These are phyloP conservation scores for Alternaria atra DNA, from an alignment of 2,329 filamentous ascomycete genomes.

Conservation along the genomic window DNA sequence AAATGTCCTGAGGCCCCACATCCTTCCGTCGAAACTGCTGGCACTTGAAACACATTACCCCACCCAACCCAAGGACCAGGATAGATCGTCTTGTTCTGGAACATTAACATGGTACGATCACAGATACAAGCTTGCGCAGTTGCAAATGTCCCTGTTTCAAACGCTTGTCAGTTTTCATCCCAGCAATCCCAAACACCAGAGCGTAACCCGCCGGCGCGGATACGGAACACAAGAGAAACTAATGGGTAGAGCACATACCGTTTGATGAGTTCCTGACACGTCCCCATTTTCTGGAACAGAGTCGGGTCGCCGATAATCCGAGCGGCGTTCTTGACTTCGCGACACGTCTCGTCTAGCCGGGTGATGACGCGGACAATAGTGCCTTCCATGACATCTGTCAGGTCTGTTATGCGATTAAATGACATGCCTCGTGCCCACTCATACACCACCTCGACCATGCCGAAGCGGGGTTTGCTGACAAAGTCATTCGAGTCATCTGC, in stretches of 20 bases:
- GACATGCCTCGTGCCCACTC: constrained; percentile 98
- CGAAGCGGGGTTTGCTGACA: constrained; percentile 84
- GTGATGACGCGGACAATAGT: constrained; percentile 97
- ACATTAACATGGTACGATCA: constrained; percentile 23
- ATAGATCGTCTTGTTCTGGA: constrained; percentile 3
- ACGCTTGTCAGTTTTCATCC: constrained; percentile 8
- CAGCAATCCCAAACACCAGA: neutral
- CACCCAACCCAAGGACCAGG: neutral
- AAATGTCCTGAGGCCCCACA: neutral
- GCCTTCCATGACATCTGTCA: constrained; percentile 96
- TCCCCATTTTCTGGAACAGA: constrained; percentile 95
- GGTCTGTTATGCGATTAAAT: constrained; percentile 95
- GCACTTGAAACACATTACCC: neutral
- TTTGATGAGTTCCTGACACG: constrained; percentile 97
- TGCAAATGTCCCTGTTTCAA: constrained; percentile 51
- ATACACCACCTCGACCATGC: constrained; percentile 96
- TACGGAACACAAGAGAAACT: neutral
- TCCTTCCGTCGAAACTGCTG: neutral
- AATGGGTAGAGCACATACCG: constrained; percentile 70
- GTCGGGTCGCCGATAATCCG: constrained; percentile 93
- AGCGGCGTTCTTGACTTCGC: constrained; percentile 97
- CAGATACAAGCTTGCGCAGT: constrained; percentile 52
- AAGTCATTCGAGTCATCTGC: constrained; percentile 94
- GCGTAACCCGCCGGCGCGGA: neutral
- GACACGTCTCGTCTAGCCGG: constrained; percentile 90